phyloP scores from a whole-genome alignment of 2,329 filamentous ascomycete genomes.

The Lasiodiplodia theobromae region DNA sequence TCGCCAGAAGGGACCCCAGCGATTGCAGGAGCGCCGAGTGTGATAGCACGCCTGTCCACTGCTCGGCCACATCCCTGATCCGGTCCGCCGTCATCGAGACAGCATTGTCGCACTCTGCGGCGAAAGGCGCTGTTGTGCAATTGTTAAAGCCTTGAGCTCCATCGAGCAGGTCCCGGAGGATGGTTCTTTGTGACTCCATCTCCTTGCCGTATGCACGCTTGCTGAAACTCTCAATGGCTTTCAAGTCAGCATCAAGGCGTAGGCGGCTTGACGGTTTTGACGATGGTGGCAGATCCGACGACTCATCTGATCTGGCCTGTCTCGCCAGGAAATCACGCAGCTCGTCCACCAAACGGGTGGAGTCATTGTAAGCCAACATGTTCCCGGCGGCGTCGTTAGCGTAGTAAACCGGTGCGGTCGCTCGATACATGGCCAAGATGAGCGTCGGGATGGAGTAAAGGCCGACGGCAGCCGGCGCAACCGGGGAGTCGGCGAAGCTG shows the following conservation, averaged over 20 bases:
- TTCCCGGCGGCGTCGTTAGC: constrained; percentile 64
- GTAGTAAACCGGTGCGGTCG: constrained; percentile 78
- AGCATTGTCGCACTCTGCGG: constrained; percentile 66
- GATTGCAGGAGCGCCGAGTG: constrained; percentile 68
- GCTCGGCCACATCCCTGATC: constrained; percentile 61
- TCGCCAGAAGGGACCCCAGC: constrained; percentile 64
- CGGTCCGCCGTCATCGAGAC: constrained; percentile 65
- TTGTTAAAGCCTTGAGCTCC: constrained; percentile 67
- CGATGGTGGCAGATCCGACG: constrained; percentile 40
- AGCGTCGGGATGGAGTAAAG: constrained; percentile 76
- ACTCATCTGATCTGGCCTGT: constrained; percentile 46
- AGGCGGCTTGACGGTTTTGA: constrained; percentile 48
- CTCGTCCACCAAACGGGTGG: constrained; percentile 63
- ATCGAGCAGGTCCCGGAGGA: constrained; percentile 68
- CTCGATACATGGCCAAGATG: constrained; percentile 78
- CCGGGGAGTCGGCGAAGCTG: constrained; percentile 56
- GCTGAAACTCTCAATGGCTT: constrained; percentile 64
- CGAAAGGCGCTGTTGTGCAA: constrained; percentile 66
- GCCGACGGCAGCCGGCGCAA: constrained; percentile 71
- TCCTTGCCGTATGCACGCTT: constrained; percentile 68
- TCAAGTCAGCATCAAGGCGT: constrained; percentile 61
- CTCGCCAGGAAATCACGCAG: constrained; percentile 58
- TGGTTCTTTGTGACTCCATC: constrained; percentile 70
- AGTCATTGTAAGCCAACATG: constrained; percentile 72
- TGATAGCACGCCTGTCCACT: constrained; percentile 66